Evolutionary conservation across 2,329 filamentous ascomycete species (phyloP).

Genomic region (Ascochyta rabiei): DNA sequence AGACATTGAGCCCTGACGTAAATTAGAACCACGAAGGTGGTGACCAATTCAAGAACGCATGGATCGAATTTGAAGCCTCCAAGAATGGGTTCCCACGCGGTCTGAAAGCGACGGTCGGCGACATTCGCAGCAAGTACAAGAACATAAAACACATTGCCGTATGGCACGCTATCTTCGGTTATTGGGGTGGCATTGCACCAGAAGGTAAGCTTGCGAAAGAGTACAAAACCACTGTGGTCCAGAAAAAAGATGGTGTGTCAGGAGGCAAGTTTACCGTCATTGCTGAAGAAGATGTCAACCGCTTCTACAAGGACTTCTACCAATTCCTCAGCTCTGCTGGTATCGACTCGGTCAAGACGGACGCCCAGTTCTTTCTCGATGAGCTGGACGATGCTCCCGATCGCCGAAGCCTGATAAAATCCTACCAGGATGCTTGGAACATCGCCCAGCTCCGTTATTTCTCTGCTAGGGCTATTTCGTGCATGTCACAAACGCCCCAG

Average conservation of each 20-base stretch:
- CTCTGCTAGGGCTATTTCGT: constrained; percentile 78
- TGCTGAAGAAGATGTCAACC: constrained; percentile 72
- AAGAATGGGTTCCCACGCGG: constrained; percentile 78
- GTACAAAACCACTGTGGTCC: constrained; percentile 74
- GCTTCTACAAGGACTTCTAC: constrained; percentile 93
- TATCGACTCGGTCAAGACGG: constrained; percentile 88
- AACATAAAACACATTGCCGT: constrained; percentile 84
- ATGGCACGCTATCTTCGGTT: constrained; percentile 78
- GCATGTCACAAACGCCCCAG: constrained; percentile 91
- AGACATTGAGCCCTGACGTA: background rate
- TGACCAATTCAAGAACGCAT: constrained; percentile 53
- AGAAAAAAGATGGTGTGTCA: constrained; percentile 61
- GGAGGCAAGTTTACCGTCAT: constrained; percentile 75
- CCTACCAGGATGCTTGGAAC: constrained; percentile 87
- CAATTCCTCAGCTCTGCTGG: constrained; percentile 74
- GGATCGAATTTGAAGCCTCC: constrained; percentile 87
- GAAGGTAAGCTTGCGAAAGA: constrained; percentile 73
- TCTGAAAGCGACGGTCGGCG: constrained; percentile 71
- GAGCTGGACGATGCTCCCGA: constrained; percentile 70
- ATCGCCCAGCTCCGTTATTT: constrained; percentile 80
- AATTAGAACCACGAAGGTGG: constrained; percentile 53
- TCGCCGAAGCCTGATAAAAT: constrained; percentile 72
- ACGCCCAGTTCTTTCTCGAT: constrained; percentile 90
- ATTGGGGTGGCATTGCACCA: constrained; percentile 80
- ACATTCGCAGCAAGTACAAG: constrained; percentile 72